Percentiles rank a stretch among this genome's conserved stretches.
Conservation (phyloP, 2,329 filamentous ascomycete genomes). For the Fusarium odoratissimum region DNA sequence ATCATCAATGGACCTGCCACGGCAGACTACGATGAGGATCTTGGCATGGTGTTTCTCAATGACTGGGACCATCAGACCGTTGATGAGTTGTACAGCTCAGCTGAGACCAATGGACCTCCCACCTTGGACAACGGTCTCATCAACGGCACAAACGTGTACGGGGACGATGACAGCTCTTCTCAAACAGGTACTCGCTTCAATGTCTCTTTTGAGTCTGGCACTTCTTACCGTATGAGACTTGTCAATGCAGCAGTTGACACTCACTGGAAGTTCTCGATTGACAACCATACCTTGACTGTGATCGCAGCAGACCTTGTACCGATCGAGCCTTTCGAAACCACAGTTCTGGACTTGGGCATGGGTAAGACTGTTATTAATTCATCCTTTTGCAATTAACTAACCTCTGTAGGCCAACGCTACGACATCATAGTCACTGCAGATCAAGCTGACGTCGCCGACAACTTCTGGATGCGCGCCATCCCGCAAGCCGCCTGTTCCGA, state of each 20-base stretch:
- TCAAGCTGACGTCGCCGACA: slow-evolving; percentile 43
- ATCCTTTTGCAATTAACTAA: rapidly evolving
- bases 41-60: slow-evolving; percentile 68
- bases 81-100: slow-evolving; percentile 50
- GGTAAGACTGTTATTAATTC: not conserved
- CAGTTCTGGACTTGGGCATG: slow-evolving; percentile 42
- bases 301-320: slow-evolving; percentile 70
- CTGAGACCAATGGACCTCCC: slow-evolving; percentile 47
- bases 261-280: slow-evolving; percentile 62
- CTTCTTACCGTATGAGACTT: slow-evolving; percentile 60
- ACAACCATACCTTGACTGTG: slow-evolving; percentile 67
- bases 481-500: slow-evolving; percentile 56
- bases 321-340: slow-evolving; percentile 64
- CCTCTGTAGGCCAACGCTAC: slow-evolving; percentile 55
- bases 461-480: slow-evolving; percentile 63
- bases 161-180: slow-evolving; percentile 36
- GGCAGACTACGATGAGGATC: slow-evolving; percentile 71
- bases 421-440: slow-evolving; percentile 60
- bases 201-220: slow-evolving; percentile 55
- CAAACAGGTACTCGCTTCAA: slow-evolving; percentile 50
- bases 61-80: slow-evolving; percentile 67
- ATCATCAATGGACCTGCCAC: slow-evolving; percentile 70
- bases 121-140: slow-evolving; percentile 59
- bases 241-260: slow-evolving; percentile 60
- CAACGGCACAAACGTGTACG: slow-evolving; percentile 57